Evolutionary conservation across 2,329 filamentous ascomycete species (phyloP).

Genomic region (Trichothecium sympodiale): DNA sequence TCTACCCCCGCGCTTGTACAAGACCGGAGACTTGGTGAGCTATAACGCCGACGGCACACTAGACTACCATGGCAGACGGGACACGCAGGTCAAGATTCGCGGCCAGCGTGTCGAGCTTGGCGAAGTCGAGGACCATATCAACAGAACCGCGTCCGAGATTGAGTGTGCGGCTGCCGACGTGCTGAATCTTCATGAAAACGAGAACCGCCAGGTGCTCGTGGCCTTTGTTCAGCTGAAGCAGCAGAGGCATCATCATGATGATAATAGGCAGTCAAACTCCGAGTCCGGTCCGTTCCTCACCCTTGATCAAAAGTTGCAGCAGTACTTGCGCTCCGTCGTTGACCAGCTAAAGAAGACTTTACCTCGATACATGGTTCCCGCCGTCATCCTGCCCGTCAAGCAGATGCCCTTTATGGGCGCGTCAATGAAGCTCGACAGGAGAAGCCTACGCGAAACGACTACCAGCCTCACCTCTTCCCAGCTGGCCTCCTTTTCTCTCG

Average conservation of each 20-base stretch:
- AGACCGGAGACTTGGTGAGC: slow-evolving; percentile 33
- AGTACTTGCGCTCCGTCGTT: not conserved
- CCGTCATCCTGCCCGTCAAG: slow-evolving; percentile 3
- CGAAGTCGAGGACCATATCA: slow-evolving; percentile 5
- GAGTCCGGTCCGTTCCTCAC: not conserved
- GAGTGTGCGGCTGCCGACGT: slow-evolving; percentile 4
- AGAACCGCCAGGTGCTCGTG: not conserved
- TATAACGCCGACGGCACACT: slow-evolving; percentile 28
- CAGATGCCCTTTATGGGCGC: slow-evolving; percentile 7
- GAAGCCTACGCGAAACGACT: not conserved
- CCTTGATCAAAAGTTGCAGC: not conserved
- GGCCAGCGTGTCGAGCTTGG: slow-evolving; percentile 43
- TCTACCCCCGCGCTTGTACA: slow-evolving; percentile 19
- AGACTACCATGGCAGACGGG: slow-evolving; percentile 38
- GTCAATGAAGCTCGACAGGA: slow-evolving; percentile 9
- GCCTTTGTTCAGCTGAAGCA: slow-evolving; percentile 1
- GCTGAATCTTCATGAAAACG: not conserved
- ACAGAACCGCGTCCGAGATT: not conserved
- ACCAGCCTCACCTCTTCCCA: not conserved
- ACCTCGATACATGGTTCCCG: slow-evolving; percentile 9
- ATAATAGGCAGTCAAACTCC: not conserved
- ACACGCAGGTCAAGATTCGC: slow-evolving; percentile 45
- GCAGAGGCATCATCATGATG: not conserved
- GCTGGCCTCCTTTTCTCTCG: not conserved
- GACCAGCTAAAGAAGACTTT: slow-evolving; percentile 3